Evolutionary conservation across 345 rosid genomes (phyloP).

Genomic region (Populus pruinosa): DNA sequence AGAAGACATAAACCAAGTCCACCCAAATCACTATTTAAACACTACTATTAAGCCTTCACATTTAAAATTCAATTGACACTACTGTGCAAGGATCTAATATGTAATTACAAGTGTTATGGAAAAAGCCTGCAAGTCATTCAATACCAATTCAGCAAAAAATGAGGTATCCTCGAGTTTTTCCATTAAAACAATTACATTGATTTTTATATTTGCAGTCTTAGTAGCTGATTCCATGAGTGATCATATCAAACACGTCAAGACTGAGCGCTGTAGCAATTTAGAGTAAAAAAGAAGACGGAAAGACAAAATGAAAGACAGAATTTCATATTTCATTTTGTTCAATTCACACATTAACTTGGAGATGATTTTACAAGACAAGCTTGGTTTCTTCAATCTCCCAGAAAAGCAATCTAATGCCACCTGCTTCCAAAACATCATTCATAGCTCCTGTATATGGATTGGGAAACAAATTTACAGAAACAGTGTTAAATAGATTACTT

Average conservation of each 20-base stretch:
- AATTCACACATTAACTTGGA: not conserved
- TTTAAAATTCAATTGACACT: not conserved
- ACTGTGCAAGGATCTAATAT: not conserved
- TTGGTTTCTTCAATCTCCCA: not conserved
- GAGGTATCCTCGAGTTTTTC: not conserved
- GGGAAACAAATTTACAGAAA: not conserved
- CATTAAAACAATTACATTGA: not conserved
- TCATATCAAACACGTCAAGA: not conserved
- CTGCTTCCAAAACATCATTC: not conserved
- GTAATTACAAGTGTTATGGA: not conserved
- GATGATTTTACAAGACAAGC: not conserved
- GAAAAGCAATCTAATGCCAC: not conserved
- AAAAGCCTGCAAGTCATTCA: not conserved
- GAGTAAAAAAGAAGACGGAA: not conserved
- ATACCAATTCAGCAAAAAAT: not conserved
- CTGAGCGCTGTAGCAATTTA: not conserved
- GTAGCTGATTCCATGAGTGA: not conserved
- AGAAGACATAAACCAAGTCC: conserved; percentile 1
- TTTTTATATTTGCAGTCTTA: not conserved
- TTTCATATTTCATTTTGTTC: not conserved
- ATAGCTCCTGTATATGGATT: not conserved
- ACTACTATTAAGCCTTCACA: not conserved
- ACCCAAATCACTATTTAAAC: not conserved
- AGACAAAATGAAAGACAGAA: not conserved
- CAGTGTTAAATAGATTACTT: conserved; percentile 27